Evolutionary conservation across 2,329 filamentous ascomycete genomes (phyloP).

Genomic region (Ramularia endophylla): DNA sequence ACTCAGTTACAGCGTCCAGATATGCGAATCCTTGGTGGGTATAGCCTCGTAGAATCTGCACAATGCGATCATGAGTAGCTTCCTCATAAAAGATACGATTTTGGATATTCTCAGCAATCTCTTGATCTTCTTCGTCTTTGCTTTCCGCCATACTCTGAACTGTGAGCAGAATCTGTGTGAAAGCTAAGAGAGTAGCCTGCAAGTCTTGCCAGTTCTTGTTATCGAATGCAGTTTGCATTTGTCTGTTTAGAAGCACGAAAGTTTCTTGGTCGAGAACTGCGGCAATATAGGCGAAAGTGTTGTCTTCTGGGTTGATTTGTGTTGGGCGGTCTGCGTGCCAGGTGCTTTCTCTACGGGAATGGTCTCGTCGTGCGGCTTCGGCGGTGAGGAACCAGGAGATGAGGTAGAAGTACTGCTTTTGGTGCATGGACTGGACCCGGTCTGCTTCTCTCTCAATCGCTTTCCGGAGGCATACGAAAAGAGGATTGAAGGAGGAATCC

Average conservation of each 20-base stretch:
- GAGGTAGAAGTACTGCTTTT: constrained; percentile 84
- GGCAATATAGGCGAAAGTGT: constrained; percentile 81
- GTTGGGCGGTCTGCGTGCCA: constrained; percentile 35
- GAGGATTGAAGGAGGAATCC: constrained; percentile 89
- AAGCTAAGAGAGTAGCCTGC: constrained; percentile 84
- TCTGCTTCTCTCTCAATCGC: constrained; percentile 86
- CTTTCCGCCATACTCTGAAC: constrained; percentile 89
- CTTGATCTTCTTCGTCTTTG: constrained; percentile 82
- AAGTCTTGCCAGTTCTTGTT: constrained; percentile 83
- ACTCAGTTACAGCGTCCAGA: constrained; percentile 83
- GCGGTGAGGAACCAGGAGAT: constrained; percentile 83
- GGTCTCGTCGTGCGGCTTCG: constrained; percentile 62
- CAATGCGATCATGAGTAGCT: constrained; percentile 80
- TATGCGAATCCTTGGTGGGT: constrained; percentile 94
- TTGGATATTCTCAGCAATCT: constrained; percentile 95
- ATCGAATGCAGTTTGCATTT: constrained; percentile 72
- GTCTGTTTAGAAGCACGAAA: constrained; percentile 79
- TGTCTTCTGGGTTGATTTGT: constrained; percentile 46
- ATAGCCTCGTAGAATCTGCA: constrained; percentile 75
- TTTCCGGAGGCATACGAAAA: constrained; percentile 76
- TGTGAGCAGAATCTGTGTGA: constrained; percentile 81
- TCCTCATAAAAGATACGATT: constrained; percentile 99
- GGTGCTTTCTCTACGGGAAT: constrained; percentile 39
- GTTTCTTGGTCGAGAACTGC: constrained; percentile 90
- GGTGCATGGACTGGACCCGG: constrained; percentile 67